phyloP scores from a whole-genome alignment of 2,329 filamentous ascomycete genomes.

The Aspergillus ustus region DNA sequence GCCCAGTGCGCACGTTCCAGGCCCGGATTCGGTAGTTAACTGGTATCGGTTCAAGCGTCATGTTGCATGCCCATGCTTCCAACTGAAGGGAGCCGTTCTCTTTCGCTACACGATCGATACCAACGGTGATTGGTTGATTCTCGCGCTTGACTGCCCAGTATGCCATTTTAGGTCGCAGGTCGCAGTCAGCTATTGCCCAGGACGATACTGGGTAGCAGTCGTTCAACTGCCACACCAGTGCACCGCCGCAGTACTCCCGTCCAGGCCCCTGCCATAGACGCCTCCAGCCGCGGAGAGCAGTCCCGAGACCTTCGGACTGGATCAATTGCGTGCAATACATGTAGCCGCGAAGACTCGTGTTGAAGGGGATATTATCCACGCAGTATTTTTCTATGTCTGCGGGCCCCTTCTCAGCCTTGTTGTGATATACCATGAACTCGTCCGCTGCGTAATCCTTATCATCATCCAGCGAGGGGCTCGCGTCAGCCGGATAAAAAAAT shows the following conservation, averaged over 20 bases:
- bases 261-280: constrained; percentile 49
- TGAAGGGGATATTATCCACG: neutral
- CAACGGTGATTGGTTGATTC: neutral
- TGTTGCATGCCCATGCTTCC: constrained; percentile 4
- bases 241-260: constrained; percentile 45
- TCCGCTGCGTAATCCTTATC: neutral
- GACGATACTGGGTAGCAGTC: constrained; percentile 63
- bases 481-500: constrained; percentile 75
- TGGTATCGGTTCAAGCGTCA: neutral
- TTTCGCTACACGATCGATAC: neutral
- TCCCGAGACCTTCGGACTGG: constrained; percentile 63
- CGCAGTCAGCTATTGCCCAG: constrained; percentile 66
- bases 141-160: constrained; percentile 4
- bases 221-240: constrained; percentile 52
- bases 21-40: neutral
- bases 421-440: constrained; percentile 81
- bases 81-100: neutral
- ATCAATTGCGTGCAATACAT: constrained; percentile 68
- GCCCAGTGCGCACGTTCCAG: neutral
- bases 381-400: neutral
- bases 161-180: constrained; percentile 43
- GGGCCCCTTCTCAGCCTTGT: constrained; percentile 71
- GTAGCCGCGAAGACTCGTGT: constrained; percentile 60
- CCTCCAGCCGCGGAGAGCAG: constrained; percentile 61
- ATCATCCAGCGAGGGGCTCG: constrained; percentile 78